phyloP scores from a whole-genome alignment of 208 protist species.

The Spongospora subterranea region DNA sequence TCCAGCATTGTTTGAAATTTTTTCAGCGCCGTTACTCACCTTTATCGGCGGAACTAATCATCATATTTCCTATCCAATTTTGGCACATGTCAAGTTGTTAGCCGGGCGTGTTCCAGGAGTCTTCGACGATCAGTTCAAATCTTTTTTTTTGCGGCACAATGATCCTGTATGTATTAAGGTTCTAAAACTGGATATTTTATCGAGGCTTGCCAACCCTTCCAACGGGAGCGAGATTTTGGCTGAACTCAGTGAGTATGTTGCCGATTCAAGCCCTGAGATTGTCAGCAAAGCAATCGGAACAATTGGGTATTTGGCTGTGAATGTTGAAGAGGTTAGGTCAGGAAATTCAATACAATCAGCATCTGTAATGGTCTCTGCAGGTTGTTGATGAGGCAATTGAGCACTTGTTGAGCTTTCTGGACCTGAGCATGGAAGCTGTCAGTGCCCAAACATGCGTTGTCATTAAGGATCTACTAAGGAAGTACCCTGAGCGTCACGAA shows the following conservation, averaged over 20 bases:
- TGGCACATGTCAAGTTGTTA: slow-evolving; percentile 84
- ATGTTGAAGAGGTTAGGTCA: background rate
- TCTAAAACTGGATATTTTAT: slow-evolving; percentile 83
- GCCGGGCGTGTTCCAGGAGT: slow-evolving; percentile 75
- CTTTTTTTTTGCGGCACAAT: slow-evolving; percentile 78
- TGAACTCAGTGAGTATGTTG: slow-evolving; percentile 81
- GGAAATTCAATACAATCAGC: background rate
- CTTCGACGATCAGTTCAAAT: slow-evolving; percentile 73
- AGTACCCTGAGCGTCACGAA: slow-evolving; percentile 73
- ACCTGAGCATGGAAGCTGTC: slow-evolving; percentile 73
- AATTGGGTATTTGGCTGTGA: slow-evolving; percentile 66
- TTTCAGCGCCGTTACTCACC: background rate
- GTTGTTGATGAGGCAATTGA: slow-evolving; percentile 51
- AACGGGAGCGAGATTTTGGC: slow-evolving; percentile 78
- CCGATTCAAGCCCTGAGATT: slow-evolving; percentile 66
- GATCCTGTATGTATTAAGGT: slow-evolving; percentile 80
- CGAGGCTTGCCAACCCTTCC: slow-evolving; percentile 71
- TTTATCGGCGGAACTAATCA: slow-evolving; percentile 2
- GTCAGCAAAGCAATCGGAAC: slow-evolving; percentile 57
- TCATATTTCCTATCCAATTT: slow-evolving; percentile 74
- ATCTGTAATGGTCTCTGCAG: background rate
- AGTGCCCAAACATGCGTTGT: slow-evolving; percentile 76
- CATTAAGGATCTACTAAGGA: slow-evolving; percentile 81
- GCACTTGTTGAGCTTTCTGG: slow-evolving; percentile 78
- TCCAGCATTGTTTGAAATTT: background rate